Base-by-base conservation (phyloP, 768 basidiomycete species). In the Scleroderma citrinum region DNA sequence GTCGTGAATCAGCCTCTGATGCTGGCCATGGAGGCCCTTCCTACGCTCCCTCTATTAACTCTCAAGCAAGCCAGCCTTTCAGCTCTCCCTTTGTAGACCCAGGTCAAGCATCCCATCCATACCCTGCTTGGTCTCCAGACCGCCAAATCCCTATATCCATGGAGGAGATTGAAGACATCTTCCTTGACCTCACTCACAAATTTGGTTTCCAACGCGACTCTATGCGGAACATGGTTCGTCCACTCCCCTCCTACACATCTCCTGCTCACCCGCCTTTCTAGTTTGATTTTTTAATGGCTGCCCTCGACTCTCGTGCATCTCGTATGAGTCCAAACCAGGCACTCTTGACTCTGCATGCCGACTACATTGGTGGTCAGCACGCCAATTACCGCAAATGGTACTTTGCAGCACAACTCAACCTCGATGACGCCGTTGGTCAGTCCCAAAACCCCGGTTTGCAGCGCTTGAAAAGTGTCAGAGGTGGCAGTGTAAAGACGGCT, bases 321-420 rank as follows among this genome's bases (percentile, higher is more conserved):
- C 87, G 96, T 53, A 98, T 98, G 95, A 82, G 89, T 7, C 93
- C 96, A 11, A 88, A 88, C 64, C 94, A 97, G 61, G 96, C 96
- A 2, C 80, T 99, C 40, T 77, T 96, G 54, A 98, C 96, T 32
- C 78, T 99, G 20, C 96, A 99, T 65, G 95, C 95, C 46, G 95
- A 99, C 69, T 99, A 98, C 69, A 97, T 99, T 52, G 96, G 96
- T 49, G 96, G 96, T 40, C 90, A 92, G 62, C 89, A 98, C 63
- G 96, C 96, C 58, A 98, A 98, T 74, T 98, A 98, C 69, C 88
- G 96, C 66, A 97, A 98, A 70, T 98, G 96, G 96, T 99, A 99
- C 66, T 99, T 98, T 67, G 96, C 96, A 32, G 93, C 95, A 12
- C 96, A 99, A 66, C 87, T 99, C 66, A 95, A 98, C 66, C 86